Evolutionary conservation across 495 filamentous ascomycete genomes (phyloP).

Genomic region (Cladorrhinum samala): DNA sequence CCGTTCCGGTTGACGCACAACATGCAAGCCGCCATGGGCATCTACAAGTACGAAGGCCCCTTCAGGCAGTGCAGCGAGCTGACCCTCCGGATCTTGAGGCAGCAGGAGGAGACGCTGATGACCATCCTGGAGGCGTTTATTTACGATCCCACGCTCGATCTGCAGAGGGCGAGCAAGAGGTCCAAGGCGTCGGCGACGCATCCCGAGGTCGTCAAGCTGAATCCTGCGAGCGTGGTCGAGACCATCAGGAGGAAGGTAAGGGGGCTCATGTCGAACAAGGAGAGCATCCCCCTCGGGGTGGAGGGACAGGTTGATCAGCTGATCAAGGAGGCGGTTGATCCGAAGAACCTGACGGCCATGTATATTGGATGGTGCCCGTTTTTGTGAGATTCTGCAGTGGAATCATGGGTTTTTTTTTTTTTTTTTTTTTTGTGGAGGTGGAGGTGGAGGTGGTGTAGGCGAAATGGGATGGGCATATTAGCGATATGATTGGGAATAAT

Average conservation of each 20-base stretch:
- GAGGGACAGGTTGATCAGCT: constrained; percentile 94
- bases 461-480: too few species aligned
- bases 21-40: constrained; percentile 94
- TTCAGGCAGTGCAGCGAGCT: constrained; percentile 89
- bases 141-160: constrained; percentile 92
- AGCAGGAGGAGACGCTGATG: constrained; percentile 93
- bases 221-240: constrained; percentile 84
- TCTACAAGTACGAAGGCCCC: constrained; percentile 85
- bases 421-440: too few species aligned
- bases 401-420: background rate
- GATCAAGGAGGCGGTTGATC: constrained; percentile 75
- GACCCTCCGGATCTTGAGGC: constrained; percentile 72
- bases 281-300: constrained; percentile 86
- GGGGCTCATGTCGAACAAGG: constrained; percentile 72
- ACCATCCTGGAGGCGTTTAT: constrained; percentile 94
- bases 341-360: constrained; percentile 75
- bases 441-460: too few species aligned
- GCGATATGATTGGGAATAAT: too few species aligned
- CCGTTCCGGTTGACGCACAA: constrained; percentile 99
- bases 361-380: constrained; percentile 99
- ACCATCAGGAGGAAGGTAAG: constrained; percentile 80
- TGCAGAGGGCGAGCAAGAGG: constrained; percentile 47
- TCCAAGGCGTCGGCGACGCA: constrained; percentile 61
- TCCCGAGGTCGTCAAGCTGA: constrained; percentile 68
- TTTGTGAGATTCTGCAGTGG: constrained; percentile 45